Percentiles rank a stretch among this genome's conserved stretches.
Conservation (phyloP, 1,284 basidiomycete genomes). For the Pisolithus thermaeus region DNA sequence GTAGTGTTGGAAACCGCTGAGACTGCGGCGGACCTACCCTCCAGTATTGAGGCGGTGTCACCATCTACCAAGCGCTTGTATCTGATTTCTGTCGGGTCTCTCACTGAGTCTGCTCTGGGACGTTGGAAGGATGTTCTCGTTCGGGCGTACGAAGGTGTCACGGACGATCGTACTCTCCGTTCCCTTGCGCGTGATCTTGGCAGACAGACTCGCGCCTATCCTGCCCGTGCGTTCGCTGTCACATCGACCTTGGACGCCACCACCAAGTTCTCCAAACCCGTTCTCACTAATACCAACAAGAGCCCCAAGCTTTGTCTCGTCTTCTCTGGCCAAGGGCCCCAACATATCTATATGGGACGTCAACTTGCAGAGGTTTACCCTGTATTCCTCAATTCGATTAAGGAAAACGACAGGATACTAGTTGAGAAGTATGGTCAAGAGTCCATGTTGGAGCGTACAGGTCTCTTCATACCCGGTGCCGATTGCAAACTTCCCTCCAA, state of each 20-base stretch:
- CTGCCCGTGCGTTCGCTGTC: slow-evolving; percentile 18
- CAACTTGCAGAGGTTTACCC: slow-evolving; percentile 26
- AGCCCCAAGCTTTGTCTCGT: slow-evolving; percentile 28
- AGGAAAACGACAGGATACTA: slow-evolving; percentile 23
- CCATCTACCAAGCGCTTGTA: slow-evolving; percentile 12
- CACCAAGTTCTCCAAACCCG: slow-evolving; percentile 21
- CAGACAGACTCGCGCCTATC: slow-evolving; percentile 23
- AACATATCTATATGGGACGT: slow-evolving; percentile 29
- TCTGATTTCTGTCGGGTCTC: slow-evolving; percentile 19
- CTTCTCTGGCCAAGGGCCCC: slow-evolving; percentile 26
- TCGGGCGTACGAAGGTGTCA: slow-evolving; percentile 8
- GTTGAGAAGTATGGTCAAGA: slow-evolving; percentile 20
- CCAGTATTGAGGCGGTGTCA: neutral
- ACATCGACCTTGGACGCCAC: slow-evolving; percentile 15
- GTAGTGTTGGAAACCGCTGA: slow-evolving; percentile 20
- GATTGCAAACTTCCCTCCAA: slow-evolving; percentile 21
- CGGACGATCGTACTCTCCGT: slow-evolving; percentile 17
- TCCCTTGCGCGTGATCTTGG: slow-evolving; percentile 22
- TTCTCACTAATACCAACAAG: slow-evolving; percentile 14
- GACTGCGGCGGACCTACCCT: slow-evolving; percentile 9
- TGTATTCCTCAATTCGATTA: slow-evolving; percentile 20
- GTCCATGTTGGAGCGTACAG: slow-evolving; percentile 27
- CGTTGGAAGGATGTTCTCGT: slow-evolving; percentile 22
- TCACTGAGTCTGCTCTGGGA: slow-evolving; percentile 18
- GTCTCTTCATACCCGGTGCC: slow-evolving; percentile 25